phyloP scores from a whole-genome alignment of 129 eudicot genomes.

The Chrysanthemum makinoi region DNA sequence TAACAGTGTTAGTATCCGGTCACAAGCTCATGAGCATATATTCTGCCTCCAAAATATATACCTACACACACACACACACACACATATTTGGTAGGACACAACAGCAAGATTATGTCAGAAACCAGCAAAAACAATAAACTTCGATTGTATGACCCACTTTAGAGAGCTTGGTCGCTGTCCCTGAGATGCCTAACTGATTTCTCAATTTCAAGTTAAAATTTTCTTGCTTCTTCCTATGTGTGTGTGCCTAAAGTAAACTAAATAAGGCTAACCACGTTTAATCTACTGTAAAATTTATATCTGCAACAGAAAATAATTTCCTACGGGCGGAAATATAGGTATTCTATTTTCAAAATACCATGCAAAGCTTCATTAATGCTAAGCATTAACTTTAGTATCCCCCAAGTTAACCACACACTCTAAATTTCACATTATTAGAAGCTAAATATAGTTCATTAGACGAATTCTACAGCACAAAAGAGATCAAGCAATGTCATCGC shows the following conservation, averaged over 20 bases:
- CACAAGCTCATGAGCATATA: conserved; percentile 13
- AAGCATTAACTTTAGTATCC: conserved; percentile 19
- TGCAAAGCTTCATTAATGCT: background rate
- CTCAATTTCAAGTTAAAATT: background rate
- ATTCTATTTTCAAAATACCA: conserved; percentile 18
- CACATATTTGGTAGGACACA: background rate
- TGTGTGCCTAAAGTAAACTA: conserved; percentile 11
- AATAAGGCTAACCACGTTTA: background rate
- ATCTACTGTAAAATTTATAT: conserved; percentile 11
- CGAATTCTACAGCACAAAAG: conserved; percentile 5
- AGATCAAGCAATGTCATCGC: background rate
- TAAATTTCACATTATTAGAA: background rate
- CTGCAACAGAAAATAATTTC: background rate
- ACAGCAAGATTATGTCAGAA: background rate
- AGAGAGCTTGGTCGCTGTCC: background rate
- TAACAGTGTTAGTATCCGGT: conserved; percentile 3
- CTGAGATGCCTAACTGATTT: background rate
- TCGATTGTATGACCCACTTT: background rate
- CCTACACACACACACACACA: background rate
- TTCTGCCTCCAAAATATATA: conserved; percentile 14
- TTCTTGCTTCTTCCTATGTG: conserved; percentile 10
- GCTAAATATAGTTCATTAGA: background rate
- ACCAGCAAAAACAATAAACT: background rate
- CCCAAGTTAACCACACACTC: conserved; percentile 23
- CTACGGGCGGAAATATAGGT: conserved; percentile 11